phyloP scores from a whole-genome alignment of 1,139 yeast species.

The Yamadazyma siamensis region DNA sequence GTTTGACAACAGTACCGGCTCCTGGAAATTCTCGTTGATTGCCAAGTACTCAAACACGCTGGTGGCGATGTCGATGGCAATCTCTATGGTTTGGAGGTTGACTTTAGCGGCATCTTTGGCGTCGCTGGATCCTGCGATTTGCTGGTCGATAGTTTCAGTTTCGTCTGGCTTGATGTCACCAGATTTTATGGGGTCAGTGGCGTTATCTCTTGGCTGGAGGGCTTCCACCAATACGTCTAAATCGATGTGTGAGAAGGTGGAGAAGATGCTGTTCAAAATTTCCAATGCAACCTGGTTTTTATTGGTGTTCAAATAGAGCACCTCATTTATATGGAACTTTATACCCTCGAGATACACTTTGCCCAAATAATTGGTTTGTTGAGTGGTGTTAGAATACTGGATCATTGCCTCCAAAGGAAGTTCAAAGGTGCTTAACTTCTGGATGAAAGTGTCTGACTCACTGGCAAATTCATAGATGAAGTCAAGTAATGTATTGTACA shows the following conservation, averaged over 20 bases:
- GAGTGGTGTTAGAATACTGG: slow-evolving; percentile 11
- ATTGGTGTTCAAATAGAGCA: slow-evolving; percentile 17
- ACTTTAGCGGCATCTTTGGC: slow-evolving; percentile 47
- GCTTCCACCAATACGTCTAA: slow-evolving; percentile 34
- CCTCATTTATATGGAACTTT: slow-evolving; percentile 56
- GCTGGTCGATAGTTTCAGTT: slow-evolving; percentile 27
- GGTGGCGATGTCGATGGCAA: slow-evolving; percentile 70
- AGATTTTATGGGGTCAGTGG: slow-evolving; percentile 32
- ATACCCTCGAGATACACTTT: slow-evolving; percentile 58
- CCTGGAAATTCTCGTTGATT: slow-evolving; percentile 22
- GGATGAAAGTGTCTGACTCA: slow-evolving; percentile 58
- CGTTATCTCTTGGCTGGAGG: slow-evolving; percentile 33
- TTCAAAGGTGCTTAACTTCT: slow-evolving; percentile 16
- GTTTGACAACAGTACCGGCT: slow-evolving; percentile 19
- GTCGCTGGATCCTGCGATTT: slow-evolving; percentile 22
- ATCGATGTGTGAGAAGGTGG: slow-evolving; percentile 37
- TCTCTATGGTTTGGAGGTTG: slow-evolving; percentile 62
- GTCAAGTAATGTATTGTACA: slow-evolving; percentile 55
- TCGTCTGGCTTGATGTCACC: too few species aligned
- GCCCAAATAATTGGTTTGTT: slow-evolving; percentile 38
- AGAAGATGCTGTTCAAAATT: slow-evolving; percentile 24
- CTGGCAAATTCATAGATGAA: slow-evolving; percentile 65
- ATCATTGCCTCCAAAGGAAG: slow-evolving; percentile 12
- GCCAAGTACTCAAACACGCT: slow-evolving; percentile 64
- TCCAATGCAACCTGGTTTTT: slow-evolving; percentile 20